A percentile compares a stretch with the other conserved stretches of the same genome.
phyloP scores from a whole-genome alignment of 139 green algal species.

The Raphidocelis subcapitata region DNA sequence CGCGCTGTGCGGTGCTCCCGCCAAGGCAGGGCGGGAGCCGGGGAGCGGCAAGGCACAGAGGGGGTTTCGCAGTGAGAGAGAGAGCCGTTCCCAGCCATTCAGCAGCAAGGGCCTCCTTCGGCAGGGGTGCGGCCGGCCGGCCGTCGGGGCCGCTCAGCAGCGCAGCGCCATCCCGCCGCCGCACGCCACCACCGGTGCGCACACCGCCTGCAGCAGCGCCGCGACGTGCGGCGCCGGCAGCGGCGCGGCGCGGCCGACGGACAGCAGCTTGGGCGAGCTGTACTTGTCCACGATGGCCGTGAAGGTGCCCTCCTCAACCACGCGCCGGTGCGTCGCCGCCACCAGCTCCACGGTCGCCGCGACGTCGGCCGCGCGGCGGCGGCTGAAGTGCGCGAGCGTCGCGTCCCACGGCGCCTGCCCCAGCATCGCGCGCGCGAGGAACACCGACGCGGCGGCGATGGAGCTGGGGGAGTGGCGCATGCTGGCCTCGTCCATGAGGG shows the following conservation, averaged over 20 bases:
- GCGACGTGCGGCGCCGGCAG: not conserved
- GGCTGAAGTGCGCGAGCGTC: conserved; percentile 23
- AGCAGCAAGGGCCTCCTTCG: too few species aligned
- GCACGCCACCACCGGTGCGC: too few species aligned
- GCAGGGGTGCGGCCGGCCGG: too few species aligned
- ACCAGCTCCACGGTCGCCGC: not conserved
- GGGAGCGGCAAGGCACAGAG: too few species aligned
- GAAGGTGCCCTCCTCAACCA: conserved; percentile 19
- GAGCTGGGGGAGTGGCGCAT: conserved; percentile 77
- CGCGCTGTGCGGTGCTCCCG: too few species aligned
- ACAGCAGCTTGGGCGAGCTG: conserved; percentile 14
- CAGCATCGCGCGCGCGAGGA: conserved; percentile 72
- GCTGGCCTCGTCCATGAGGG: conserved; percentile 83
- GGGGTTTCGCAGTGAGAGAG: too few species aligned
- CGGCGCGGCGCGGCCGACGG: conserved; percentile 3
- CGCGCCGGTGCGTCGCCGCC: not conserved
- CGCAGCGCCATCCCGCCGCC: too few species aligned
- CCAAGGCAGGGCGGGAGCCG: too few species aligned
- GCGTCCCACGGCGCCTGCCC: conserved; percentile 18
- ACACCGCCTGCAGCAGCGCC: too few species aligned
- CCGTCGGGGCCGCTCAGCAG: too few species aligned
- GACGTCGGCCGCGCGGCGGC: conserved; percentile 15
- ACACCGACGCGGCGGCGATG: conserved; percentile 76
- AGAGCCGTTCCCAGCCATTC: too few species aligned
- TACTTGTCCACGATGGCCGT: conserved; percentile 32